These are phyloP conservation scores for Astrocystis sublimbata DNA, from an alignment of 495 filamentous ascomycete genomes.

Conservation along the genomic window DNA sequence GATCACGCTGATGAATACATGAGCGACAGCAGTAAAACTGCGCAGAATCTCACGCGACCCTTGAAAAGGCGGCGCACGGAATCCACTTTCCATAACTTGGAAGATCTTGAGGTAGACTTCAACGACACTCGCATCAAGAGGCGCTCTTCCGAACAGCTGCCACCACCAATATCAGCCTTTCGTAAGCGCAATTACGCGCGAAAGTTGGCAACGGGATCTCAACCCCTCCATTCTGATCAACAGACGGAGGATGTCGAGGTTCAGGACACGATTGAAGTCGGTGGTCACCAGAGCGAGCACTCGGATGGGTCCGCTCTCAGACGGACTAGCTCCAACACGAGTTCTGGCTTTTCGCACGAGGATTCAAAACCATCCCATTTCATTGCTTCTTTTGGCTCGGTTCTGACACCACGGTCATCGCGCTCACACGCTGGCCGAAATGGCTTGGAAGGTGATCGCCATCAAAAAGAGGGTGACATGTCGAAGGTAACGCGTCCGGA, in stretches of 20 bases:
- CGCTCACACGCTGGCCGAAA: neutral
- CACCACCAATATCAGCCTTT: constrained; percentile 18
- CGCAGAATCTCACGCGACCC: constrained; percentile 23
- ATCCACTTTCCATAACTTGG: constrained; percentile 21
- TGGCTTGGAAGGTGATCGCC: neutral
- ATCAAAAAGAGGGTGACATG: neutral
- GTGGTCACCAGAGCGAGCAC: constrained; percentile 33
- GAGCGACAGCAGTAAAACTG: constrained; percentile 24
- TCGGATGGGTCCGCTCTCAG: constrained; percentile 25
- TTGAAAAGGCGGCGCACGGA: constrained; percentile 36
- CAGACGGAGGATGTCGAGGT: constrained; percentile 44
- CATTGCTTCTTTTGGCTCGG: neutral
- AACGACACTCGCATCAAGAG: constrained; percentile 27
- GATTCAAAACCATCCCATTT: constrained; percentile 14
- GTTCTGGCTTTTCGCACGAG: constrained; percentile 19
- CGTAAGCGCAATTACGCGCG: constrained; percentile 39
- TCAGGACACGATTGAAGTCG: constrained; percentile 53
- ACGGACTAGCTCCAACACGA: constrained; percentile 23
- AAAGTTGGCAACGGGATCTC: constrained; percentile 34
- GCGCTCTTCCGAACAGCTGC: constrained; percentile 34
- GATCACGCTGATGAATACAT: constrained; percentile 43
- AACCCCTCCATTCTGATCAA: constrained; percentile 32
- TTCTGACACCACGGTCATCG: neutral
- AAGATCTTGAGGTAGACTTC: constrained; percentile 33
- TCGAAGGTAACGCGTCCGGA: neutral